Evolutionary conservation across 257 asterid genomes (phyloP), one percentile per base, ranked within the genome.

Genomic region (Salvia hispanica): DNA sequence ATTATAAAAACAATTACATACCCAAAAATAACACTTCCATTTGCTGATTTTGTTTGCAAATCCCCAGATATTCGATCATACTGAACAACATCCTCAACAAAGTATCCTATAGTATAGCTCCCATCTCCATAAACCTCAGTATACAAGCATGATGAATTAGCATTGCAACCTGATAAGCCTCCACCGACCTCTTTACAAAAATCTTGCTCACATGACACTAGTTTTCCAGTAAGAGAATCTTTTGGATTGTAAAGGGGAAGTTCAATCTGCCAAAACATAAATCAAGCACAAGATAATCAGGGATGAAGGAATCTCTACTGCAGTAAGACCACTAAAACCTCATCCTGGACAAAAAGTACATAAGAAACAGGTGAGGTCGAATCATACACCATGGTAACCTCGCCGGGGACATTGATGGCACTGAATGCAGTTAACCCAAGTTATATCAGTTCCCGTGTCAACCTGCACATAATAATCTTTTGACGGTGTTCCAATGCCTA

Each of bases 21-120:
- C 99, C 99, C 99, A 80, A 94, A 94, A 75, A 91, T 84, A 79
- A 91, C 97, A 75, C 85, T 94, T 79, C 99, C 99, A 70, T 94
- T 94, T 43, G 96, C 80, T 3, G 93, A 78, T 62, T 81, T 84
- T 54, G 99, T 94, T 74, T 94, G 87, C 71, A 85, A 80, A 91
- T 94, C 99, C 59, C 99, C 99, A 37, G 99, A 94, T 33, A 94
- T 96, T 66, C 83, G 85, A 79, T 91, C 96, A 74, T 94, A 94
- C 64, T 85, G 96, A 62, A 94, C 92, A 73, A 85, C 56, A 64
- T 94, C 99, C 87, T 91, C 85, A 62, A 94, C 96, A 79, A 94
- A 90, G 80, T 88, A 94, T 69, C 99, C 99, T 82, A 94, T 81
- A 84, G 85, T 94, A 69, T 79, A 87, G 72, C 95, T 85, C 80